These are phyloP conservation scores for Truncatella angustata DNA, from an alignment of 2,329 filamentous ascomycete species.

Conservation along the genomic window DNA sequence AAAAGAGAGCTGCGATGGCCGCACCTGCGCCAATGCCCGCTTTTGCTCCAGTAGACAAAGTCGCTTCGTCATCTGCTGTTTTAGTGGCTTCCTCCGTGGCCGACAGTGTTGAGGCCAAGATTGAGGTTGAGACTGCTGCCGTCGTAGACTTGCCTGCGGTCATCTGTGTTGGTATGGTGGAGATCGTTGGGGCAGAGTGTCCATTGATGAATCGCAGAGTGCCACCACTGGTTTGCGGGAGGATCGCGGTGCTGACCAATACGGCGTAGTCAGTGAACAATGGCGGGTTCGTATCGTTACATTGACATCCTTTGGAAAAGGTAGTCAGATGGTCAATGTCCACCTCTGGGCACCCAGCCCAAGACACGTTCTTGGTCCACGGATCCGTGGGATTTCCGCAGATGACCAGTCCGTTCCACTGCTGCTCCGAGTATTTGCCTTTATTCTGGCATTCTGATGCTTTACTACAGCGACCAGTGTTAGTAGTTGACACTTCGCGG, in stretches of 20 bases:
- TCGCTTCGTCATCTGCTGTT: not conserved
- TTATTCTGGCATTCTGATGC: conserved; percentile 17
- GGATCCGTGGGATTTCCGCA: conserved; percentile 20
- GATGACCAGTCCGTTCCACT: conserved; percentile 17
- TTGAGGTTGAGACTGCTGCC: not conserved
- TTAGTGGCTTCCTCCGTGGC: not conserved
- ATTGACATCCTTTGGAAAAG: not conserved
- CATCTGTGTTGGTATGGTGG: not conserved
- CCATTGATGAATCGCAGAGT: not conserved
- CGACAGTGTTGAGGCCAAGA: not conserved
- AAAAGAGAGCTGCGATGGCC: not conserved
- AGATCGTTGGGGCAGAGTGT: not conserved
- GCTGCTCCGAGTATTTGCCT: conserved; percentile 15
- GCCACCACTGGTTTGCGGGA: not conserved
- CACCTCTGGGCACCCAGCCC: conserved; percentile 18
- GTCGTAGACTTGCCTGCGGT: not conserved
- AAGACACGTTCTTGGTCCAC: conserved; percentile 7
- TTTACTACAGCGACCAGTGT: too few relatives aligned
- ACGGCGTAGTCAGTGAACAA: not conserved
- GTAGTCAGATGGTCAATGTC: not conserved
- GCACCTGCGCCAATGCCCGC: not conserved
- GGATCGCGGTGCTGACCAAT: not conserved
- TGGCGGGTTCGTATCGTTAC: not conserved
- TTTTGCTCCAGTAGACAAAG: not conserved
- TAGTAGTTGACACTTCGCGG: too few relatives aligned